Evolutionary conservation across 345 rosid genomes (phyloP).

Genomic region (Conringia planisiliqua): DNA sequence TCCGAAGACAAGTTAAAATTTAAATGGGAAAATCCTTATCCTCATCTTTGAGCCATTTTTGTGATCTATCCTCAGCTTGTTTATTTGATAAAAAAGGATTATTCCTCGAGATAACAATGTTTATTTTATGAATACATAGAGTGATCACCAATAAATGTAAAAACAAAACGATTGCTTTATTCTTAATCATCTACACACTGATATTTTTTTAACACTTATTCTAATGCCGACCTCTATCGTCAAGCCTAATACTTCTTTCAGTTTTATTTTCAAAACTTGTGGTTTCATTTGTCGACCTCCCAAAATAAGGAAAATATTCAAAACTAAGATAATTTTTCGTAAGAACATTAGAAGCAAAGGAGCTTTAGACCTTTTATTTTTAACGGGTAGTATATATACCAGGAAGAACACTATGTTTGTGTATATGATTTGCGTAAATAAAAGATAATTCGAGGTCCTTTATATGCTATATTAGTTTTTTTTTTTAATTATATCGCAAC

Average conservation of each 20-base stretch:
- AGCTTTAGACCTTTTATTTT: background rate
- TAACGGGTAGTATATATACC: background rate
- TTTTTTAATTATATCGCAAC: too few species aligned
- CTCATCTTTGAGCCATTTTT: conserved; percentile 1
- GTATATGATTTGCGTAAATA: background rate
- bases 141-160: background rate
- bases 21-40: conserved; percentile 8
- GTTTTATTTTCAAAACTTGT: background rate
- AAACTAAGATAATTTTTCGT: background rate
- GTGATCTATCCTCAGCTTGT: background rate
- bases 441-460: background rate
- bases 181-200: too few species aligned
- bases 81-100: background rate
- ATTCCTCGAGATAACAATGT: background rate
- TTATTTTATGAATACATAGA: background rate
- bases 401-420: background rate
- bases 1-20: background rate
- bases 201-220: background rate
- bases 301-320: background rate
- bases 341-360: background rate
- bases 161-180: background rate
- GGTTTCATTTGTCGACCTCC: background rate
- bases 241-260: background rate
- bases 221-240: background rate
- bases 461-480: background rate